Evolutionary conservation across 352 stramenopile genomes (phyloP), one percentile per base, ranked within the genome.

Genomic region (Bremia lactucae): DNA sequence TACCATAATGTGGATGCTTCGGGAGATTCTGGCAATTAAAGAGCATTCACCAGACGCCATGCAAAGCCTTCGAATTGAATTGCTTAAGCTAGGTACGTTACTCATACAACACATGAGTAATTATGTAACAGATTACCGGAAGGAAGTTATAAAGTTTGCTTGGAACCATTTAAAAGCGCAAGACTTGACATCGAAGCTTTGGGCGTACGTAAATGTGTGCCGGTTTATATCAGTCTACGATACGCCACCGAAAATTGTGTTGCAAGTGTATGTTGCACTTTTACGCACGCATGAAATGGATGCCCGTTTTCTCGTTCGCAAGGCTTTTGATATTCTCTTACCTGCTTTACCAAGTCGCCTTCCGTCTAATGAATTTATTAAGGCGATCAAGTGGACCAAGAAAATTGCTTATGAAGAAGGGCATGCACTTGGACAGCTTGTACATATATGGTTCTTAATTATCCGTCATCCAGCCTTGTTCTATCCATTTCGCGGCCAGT

Each of bases 131-230:
- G 78, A 96, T 11, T 79, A 97, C 49, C 69, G 91, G 45, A 98
- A 98, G 44, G 93, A 98, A 59, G 83, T 99, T 34, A 95, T 99
- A 40, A 98, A 98, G 64, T 99, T 97, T 79, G 95, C 95, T 23
- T 98, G 93, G 94, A 94, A 92, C 48, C 76, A 97, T 51, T 67
- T 98, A 14, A 98, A 98, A 64, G 84, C 80, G 1, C 86, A 97
- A 14, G 88, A 98, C 57, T 48, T 92, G 24, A 93, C 73, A 9
- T 97, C 87, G 6, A 99, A 98, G 61, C 78, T 97, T 25, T 98
- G 93, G 86, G 94, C 93, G 25, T 98, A 98, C 54, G 76, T 98
- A 40, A 97, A 97, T 54, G 80, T 98, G 0, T 98, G 93, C 37
- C 79, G 84, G 7, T 98, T 98, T 62, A 97, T 98, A 31, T 85